Evolutionary conservation across 1,139 yeast genomes (phyloP).

Genomic region (Hansenula lynferdii): DNA sequence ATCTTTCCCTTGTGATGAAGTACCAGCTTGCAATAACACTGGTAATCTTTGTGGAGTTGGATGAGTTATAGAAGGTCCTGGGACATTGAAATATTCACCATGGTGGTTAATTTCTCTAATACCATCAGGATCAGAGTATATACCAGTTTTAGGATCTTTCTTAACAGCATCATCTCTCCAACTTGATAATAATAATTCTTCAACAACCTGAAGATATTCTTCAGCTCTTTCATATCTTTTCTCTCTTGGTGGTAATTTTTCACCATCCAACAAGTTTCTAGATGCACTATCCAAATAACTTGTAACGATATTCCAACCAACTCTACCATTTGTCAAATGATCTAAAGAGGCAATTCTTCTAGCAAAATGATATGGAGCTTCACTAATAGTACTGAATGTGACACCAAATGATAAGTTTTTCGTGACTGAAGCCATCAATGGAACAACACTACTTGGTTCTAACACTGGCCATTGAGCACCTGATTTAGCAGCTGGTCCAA

Average conservation of each 20-base stretch:
- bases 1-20: constrained; percentile 35
- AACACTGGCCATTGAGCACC: constrained; percentile 36
- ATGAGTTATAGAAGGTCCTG: constrained; percentile 34
- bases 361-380: constrained; percentile 35
- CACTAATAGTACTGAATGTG: constrained; percentile 36
- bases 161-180: constrained; percentile 39
- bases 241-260: constrained; percentile 35
- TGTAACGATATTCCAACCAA: constrained; percentile 40
- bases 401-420: constrained; percentile 33
- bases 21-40: constrained; percentile 39
- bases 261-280: constrained; percentile 29
- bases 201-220: constrained; percentile 33
- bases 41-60: constrained; percentile 41
- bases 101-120: constrained; percentile 31
- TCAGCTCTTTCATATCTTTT: constrained; percentile 35
- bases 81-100: constrained; percentile 33
- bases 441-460: constrained; percentile 33
- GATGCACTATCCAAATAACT: constrained; percentile 37
- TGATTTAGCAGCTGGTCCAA: constrained; percentile 26
- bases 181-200: constrained; percentile 32
- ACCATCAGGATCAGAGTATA: constrained; percentile 31
- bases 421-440: constrained; percentile 38
- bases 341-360: constrained; percentile 35
- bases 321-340: constrained; percentile 35
- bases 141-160: constrained; percentile 25